Evolutionary conservation across 257 asterid species (phyloP), one percentile per base, ranked within the genome.

Genomic region (Mentha longifolia): DNA sequence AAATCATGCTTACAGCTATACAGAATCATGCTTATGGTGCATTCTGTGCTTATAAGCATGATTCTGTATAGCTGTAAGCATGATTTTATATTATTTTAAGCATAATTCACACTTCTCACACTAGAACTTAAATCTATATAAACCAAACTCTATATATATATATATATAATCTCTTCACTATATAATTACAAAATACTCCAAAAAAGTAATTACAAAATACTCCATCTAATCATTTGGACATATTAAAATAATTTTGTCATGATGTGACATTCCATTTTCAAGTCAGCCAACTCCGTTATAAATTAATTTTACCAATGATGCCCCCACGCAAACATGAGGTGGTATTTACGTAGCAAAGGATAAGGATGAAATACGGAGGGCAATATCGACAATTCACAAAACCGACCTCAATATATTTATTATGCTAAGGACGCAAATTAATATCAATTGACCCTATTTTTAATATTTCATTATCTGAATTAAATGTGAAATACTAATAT

Each of bases 331-430:
- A 41, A 35, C 28, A 35, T 61, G 77, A 61, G 65, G 45, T 20
- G 28, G 46, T 30, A 65, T 31, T 22, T 65, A 57, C 75, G 61
- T 76, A 79, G 55, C 75, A 72, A 63, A 0, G 85, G 87, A 83
- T 77, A 77, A 80, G 80, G 79, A 71, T 57, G 78, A 61, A 66
- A 12, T 12, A 1, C 31, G 50, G 50, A 59, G 83, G 80, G 73
- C 13, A 66, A 41, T 49, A 6, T 42, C 11, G 88, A 61, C 63
- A 64, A 74, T 64, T 20, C 9, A 14, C 20, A 0, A 47, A 42
- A 62, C 17, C 37, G 59, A 20, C 70, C 41, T 17, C 30, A 70
- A 65, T 17, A 25, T 65, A 63, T 39, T 7, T 31, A 17, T 19
- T 49, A n/a, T 15, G 20, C 19, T 35, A 52, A 46, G 41, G 45